Percentiles rank a stretch among this genome's conserved stretches.
phyloP scores from a whole-genome alignment of 768 basidiomycete genomes.

The Leccinum broughii region DNA sequence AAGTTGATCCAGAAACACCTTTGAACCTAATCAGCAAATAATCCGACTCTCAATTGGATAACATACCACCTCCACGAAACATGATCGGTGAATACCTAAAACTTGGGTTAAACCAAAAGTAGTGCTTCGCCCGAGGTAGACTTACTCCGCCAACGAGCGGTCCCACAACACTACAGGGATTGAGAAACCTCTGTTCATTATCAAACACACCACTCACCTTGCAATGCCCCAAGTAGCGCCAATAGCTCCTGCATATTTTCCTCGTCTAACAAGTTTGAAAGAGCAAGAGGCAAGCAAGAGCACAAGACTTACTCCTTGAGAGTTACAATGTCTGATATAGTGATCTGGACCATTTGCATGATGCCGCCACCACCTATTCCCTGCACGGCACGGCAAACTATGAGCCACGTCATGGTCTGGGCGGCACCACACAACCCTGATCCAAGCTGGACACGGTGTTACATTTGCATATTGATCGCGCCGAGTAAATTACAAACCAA shows the following conservation, averaged over 20 bases:
- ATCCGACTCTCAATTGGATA: neutral
- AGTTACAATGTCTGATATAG: slow-evolving; percentile 41
- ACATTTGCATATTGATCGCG: neutral
- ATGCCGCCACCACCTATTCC: slow-evolving; percentile 45
- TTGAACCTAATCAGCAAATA: slow-evolving; percentile 8
- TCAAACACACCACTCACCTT: slow-evolving; percentile 22
- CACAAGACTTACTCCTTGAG: slow-evolving; percentile 30
- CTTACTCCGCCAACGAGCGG: slow-evolving; percentile 43
- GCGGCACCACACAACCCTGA: slow-evolving; percentile 47
- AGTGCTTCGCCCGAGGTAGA: neutral
- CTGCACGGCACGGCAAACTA: slow-evolving; percentile 41
- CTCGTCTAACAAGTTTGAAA: slow-evolving; percentile 30
- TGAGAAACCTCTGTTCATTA: neutral
- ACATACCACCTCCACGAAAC: slow-evolving; percentile 43
- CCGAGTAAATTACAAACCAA: slow-evolving; percentile 26
- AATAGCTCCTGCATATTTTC: slow-evolving; percentile 39
- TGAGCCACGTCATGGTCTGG: slow-evolving; percentile 44
- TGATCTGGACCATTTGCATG: slow-evolving; percentile 38
- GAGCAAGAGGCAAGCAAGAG: neutral
- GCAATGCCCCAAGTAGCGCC: slow-evolving; percentile 44
- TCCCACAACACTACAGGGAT: slow-evolving; percentile 37
- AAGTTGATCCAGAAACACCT: slow-evolving; percentile 41
- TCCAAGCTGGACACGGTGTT: slow-evolving; percentile 27
- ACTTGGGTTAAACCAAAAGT: neutral
- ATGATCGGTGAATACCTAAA: slow-evolving; percentile 36